Conservation (phyloP, 805 yeast genomes). For the Candida boleticola region DNA sequence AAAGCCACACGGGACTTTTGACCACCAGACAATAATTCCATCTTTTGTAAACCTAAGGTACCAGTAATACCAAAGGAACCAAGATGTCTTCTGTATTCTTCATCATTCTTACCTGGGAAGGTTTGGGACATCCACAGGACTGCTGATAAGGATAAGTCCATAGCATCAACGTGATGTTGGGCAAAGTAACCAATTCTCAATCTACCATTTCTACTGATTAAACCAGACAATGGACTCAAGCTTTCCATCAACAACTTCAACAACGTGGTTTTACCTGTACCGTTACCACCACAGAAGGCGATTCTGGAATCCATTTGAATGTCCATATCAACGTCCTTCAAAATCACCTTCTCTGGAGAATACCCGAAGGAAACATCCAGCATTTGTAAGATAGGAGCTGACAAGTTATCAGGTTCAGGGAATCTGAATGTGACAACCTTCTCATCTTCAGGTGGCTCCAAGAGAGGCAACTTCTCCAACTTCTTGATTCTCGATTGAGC, state of each 20-base stretch:
- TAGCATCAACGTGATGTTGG: constrained; percentile 97
- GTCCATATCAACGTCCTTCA: constrained; percentile 79
- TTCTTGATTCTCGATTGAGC: constrained; percentile 98
- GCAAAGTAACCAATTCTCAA: constrained; percentile 95
- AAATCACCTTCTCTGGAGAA: constrained; percentile 56
- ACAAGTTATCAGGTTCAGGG: constrained; percentile 90
- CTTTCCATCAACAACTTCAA: constrained; percentile 82
- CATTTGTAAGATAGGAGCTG: constrained; percentile 91
- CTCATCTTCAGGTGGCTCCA: constrained; percentile 95
- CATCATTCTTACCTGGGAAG: constrained; percentile 92
- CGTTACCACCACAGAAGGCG: constrained; percentile 98
- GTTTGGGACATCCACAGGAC: constrained; percentile 91
- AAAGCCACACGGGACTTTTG: constrained; percentile 98
- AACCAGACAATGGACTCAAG: constrained; percentile 72
- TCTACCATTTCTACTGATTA: constrained; percentile 76
- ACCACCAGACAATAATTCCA: constrained; percentile 92
- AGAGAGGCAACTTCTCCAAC: constrained; percentile 86
- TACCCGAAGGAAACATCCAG: constrained; percentile 88
- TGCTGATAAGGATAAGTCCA: constrained; percentile 83
- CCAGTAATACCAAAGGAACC: constrained; percentile 98
- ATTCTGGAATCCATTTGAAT: constrained; percentile 93
- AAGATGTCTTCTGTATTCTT: constrained; percentile 93
- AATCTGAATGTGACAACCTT: constrained; percentile 80
- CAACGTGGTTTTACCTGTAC: constrained; percentile 97
- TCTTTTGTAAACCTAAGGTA: constrained; percentile 85